A percentile compares a stretch with the other conserved stretches of the same genome.
Conservation (phyloP, 192 early-diverging fungal genomes). For the Entophlyctis luteolus region DNA sequence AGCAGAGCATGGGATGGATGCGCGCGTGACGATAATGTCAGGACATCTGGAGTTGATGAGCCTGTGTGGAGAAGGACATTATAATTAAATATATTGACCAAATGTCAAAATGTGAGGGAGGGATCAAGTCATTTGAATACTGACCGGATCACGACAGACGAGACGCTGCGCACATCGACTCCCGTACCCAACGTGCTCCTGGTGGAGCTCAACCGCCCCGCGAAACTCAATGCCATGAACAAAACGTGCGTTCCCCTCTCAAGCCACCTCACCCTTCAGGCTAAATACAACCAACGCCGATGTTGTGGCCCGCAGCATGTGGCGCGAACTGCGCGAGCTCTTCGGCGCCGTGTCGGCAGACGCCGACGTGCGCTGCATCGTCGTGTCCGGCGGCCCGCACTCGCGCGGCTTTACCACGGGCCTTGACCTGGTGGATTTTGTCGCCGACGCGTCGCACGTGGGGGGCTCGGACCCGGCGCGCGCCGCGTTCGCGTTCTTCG, state of each 20-base stretch:
- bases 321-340: conserved; percentile 61
- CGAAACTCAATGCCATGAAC: conserved; percentile 82
- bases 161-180: conserved; percentile 19
- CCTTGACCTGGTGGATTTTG: conserved; percentile 56
- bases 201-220: conserved; percentile 79
- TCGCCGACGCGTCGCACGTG: neutral
- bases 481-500: conserved; percentile 29
- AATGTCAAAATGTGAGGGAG: no score
- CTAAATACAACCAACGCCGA: no score
- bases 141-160: no score
- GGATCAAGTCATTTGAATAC: no score
- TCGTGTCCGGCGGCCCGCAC: conserved; percentile 65
- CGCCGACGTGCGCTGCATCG: conserved; percentile 65
- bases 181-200: conserved; percentile 52
- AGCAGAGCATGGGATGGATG: no score
- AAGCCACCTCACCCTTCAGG: no score
- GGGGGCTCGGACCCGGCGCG: conserved; percentile 34
- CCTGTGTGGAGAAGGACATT: no score
- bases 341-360: conserved; percentile 62
- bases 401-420: conserved; percentile 81
- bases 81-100: no score
- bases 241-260: conserved; percentile 35
- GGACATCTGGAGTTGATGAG: no score
- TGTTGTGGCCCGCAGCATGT: no score
- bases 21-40: no score